Evolutionary conservation across 2,329 filamentous ascomycete species (phyloP).

Genomic region (Ceratocystis variospora): DNA sequence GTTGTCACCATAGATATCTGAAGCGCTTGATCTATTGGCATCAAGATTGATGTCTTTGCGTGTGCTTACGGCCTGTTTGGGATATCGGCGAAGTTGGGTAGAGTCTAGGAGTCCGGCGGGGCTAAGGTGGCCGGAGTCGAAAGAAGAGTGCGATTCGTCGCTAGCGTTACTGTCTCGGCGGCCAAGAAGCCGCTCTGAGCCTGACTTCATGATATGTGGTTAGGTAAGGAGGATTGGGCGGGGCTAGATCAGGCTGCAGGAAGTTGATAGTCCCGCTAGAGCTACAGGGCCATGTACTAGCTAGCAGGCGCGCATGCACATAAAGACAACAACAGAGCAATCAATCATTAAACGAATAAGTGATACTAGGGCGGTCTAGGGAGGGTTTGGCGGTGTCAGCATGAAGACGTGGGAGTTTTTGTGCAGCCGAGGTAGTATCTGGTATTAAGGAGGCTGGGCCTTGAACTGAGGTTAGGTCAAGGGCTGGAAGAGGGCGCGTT

Average conservation of each 20-base stretch:
- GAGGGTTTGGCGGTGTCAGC: not conserved
- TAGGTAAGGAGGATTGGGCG: not conserved
- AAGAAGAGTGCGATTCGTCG: not conserved
- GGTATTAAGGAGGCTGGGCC: not conserved
- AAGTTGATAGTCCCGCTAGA: not conserved
- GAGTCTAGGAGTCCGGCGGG: not conserved
- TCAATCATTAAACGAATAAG: too few species aligned
- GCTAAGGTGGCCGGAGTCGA: not conserved
- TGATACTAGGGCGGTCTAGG: too few species aligned
- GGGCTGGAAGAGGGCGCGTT: not conserved
- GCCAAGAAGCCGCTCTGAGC: not conserved
- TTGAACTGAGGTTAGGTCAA: not conserved
- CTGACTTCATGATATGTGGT: not conserved
- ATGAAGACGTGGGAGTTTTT: not conserved
- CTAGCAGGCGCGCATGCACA: not conserved
- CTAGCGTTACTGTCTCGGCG: not conserved
- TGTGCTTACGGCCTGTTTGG: not conserved
- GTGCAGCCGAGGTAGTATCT: not conserved
- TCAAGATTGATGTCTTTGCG: not conserved
- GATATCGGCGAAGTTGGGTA: constrained; percentile 4
- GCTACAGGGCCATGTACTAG: not conserved
- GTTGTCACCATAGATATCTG: not conserved
- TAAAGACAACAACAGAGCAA: too few species aligned
- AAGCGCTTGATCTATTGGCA: not conserved
- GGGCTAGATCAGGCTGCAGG: not conserved